Conservation (phyloP, 2,329 filamentous ascomycete species). For the Cadophora malorum region DNA sequence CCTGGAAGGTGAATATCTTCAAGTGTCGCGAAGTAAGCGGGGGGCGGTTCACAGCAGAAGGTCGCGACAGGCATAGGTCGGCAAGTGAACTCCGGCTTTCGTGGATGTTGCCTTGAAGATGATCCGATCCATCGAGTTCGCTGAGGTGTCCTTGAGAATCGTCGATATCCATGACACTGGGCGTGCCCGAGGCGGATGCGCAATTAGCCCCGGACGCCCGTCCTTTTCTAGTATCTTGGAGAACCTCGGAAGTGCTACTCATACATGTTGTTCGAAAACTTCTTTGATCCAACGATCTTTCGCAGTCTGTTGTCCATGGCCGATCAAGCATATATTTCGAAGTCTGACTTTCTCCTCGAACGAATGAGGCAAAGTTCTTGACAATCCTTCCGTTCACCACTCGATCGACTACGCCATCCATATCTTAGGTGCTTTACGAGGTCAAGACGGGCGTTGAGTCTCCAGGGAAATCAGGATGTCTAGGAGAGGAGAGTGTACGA, state of each 20-base stretch:
- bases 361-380: slow-evolving; percentile 4
- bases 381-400: not conserved
- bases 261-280: not conserved
- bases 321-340: not conserved
- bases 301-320: not conserved
- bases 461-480: too few relatives aligned
- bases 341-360: not conserved
- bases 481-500: too few relatives aligned
- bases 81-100: slow-evolving; percentile 1
- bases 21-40: slow-evolving; percentile 8
- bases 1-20: not conserved
- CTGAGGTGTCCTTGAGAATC: not conserved
- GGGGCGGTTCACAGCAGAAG: not conserved
- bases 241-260: not conserved
- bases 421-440: not conserved
- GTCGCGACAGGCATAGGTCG: not conserved
- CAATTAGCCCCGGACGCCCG: not conserved
- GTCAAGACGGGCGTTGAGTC: not conserved
- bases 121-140: not conserved
- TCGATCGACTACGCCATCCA: slow-evolving; percentile 11
- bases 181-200: too few relatives aligned
- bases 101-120: not conserved
- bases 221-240: not conserved
- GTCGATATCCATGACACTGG: not conserved
- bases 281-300: not conserved